Evolutionary conservation across 106 monocot species (phyloP), one percentile per base, ranked within the genome.

Genomic region (Amphibolis antarctica): DNA sequence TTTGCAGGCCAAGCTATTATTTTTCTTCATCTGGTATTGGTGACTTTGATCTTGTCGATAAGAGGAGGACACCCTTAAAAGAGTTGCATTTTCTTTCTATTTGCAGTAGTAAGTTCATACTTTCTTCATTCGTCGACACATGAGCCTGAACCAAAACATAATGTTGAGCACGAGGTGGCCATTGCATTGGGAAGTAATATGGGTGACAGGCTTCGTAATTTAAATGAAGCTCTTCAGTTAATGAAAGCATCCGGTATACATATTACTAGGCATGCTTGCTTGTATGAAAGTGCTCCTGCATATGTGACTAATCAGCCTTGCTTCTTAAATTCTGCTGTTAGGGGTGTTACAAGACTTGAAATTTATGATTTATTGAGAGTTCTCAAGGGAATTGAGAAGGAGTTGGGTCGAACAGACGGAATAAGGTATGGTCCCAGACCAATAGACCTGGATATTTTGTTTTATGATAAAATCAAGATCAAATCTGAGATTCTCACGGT

Each of bases 111-210:
- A 46, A 46, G 14, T 28, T 69, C 52, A 60, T 65, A 50, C 31
- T 53, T n/a, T 25, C 10, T 46, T 46, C 76, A 69, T 67, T 74
- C 56, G n/a, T 69, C 55, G 48, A 47, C 76, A 45, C 36, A 36
- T 36, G 36, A 36, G 7, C 7, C 36, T 36, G 23, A 75, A 12
- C 36, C 70, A 26, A 61, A 60, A 28, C 65, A 71, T 25, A 67
- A 66, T 58, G 5, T 42, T 44, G 77, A 80, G 54, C 72, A 88
- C 44, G 88, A 93, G 62, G 74, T 93, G 42, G 88, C 73, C 36
- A 88, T 93, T 76, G 93, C 93, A 57, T 46, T 93, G 53, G 93
- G 93, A 1, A 93, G 93, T 72, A 93, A 93, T 73, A 66, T 93
- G 31, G 93, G 93, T 10, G 67, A 93, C 60, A 80, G 93, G 73